Conservation (phyloP, 129 eudicot species). For the Glebionis coronaria region DNA sequence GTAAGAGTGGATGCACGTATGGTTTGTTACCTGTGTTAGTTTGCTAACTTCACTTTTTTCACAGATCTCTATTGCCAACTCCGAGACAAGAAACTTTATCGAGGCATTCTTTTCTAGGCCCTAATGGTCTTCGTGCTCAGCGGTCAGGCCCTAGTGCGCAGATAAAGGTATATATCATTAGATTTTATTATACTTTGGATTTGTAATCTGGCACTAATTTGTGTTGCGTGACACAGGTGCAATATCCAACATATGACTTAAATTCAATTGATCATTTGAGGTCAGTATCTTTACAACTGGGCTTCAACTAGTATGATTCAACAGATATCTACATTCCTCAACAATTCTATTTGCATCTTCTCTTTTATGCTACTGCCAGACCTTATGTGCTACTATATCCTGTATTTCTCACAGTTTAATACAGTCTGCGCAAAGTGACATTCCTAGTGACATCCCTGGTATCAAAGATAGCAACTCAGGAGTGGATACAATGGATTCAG, state of each 20-base stretch:
- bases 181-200: conserved; percentile 17
- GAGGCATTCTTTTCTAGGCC: conserved; percentile 90
- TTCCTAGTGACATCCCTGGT: conserved; percentile 31
- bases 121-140: conserved; percentile 78
- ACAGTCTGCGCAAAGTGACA: conserved; percentile 45
- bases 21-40: no score
- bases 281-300: conserved; percentile 31
- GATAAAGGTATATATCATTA: conserved; percentile 50
- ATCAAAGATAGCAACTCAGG: conserved; percentile 41
- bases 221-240: conserved; percentile 50
- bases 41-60: background rate
- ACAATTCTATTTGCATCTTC: background rate
- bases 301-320: background rate
- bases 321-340: no score
- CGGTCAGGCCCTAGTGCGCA: conserved; percentile 70
- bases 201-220: conserved; percentile 11
- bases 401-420: conserved; percentile 45
- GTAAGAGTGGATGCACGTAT: no score
- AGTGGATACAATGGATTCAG: conserved; percentile 71
- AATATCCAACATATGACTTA: conserved; percentile 68
- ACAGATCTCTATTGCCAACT: conserved; percentile 78
- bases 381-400: background rate
- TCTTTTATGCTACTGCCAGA: background rate
- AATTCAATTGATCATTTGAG: conserved; percentile 53
- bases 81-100: conserved; percentile 94